phyloP scores from a whole-genome alignment of 2,329 filamentous ascomycete genomes.

The Aspergillus sp. region DNA sequence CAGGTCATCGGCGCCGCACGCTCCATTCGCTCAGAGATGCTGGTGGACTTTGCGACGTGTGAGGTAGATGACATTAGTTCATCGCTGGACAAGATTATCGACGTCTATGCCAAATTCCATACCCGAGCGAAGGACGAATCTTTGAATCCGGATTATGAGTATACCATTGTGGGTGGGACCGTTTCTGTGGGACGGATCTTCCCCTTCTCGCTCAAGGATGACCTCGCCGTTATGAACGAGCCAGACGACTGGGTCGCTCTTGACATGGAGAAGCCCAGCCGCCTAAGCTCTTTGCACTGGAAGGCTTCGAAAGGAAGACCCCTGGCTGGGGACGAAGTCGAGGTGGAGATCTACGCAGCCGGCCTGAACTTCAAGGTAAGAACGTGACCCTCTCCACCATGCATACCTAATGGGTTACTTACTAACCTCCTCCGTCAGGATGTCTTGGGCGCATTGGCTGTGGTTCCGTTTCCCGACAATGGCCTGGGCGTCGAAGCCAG shows the following conservation, averaged over 20 bases:
- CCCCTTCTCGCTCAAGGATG: conserved; percentile 7
- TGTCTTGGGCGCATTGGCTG: background rate
- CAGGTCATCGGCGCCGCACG: conserved; percentile 33
- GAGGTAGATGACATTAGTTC: conserved; percentile 18
- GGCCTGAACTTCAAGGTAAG: conserved; percentile 8
- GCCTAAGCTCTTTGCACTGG: conserved; percentile 27
- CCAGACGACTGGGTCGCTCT: conserved; percentile 6
- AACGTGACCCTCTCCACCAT: background rate
- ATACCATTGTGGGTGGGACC: conserved; percentile 13
- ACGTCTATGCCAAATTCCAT: conserved; percentile 19
- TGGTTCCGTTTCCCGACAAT: background rate
- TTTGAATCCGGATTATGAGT: conserved; percentile 20
- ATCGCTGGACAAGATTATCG: conserved; percentile 12
- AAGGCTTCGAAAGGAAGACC: background rate
- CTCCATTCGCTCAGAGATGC: conserved; percentile 31
- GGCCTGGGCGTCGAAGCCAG: conserved; percentile 25
- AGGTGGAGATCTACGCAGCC: conserved; percentile 19
- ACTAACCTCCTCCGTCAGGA: background rate
- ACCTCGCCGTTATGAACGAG: background rate
- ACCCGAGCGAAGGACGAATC: conserved; percentile 4
- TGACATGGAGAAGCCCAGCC: conserved; percentile 22
- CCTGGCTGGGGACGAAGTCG: conserved; percentile 23
- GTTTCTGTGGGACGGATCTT: conserved; percentile 18
- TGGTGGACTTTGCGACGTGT: conserved; percentile 29
- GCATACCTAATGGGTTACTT: background rate